Evolutionary conservation across 106 monocot genomes (phyloP).

Genomic region (Allium fistulosum): DNA sequence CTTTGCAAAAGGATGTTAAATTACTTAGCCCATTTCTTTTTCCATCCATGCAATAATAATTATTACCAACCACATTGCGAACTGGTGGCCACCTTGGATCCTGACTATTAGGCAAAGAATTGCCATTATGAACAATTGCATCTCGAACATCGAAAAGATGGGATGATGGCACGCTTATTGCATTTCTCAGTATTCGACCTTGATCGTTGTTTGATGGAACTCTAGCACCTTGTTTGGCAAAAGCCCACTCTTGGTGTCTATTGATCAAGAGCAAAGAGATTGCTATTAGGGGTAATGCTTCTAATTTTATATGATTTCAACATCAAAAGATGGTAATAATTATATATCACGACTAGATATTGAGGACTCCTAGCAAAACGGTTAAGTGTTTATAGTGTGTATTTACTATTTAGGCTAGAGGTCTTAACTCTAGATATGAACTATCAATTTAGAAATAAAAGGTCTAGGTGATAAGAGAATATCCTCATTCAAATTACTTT

Average conservation of each 20-base stretch:
- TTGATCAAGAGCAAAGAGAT: neutral
- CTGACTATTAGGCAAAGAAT: slow-evolving; percentile 2
- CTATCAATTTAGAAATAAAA: no score
- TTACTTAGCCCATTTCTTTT: slow-evolving; percentile 11
- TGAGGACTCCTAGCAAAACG: no score
- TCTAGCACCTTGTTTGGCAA: slow-evolving; percentile 33
- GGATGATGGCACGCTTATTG: slow-evolving; percentile 31
- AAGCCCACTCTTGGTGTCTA: slow-evolving; percentile 46
- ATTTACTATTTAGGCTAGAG: no score
- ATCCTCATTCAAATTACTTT: no score
- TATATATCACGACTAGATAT: no score
- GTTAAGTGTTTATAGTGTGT: no score
- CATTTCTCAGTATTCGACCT: slow-evolving; percentile 33
- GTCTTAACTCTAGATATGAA: no score
- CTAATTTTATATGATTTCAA: neutral
- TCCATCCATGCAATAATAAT: neutral
- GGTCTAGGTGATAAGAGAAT: no score
- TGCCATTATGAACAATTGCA: slow-evolving; percentile 14
- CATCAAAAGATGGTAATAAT: neutral
- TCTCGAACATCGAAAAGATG: slow-evolving; percentile 61
- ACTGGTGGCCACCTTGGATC: slow-evolving; percentile 9
- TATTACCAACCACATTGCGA: neutral
- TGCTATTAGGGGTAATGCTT: no score
- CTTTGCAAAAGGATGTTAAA: slow-evolving; percentile 4
- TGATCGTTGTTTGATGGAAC: slow-evolving; percentile 21